A percentile compares a stretch with the other conserved stretches of the same genome.
Evolutionary conservation across 2,329 filamentous ascomycete species (phyloP).

Genomic region (Cladosporium phlei): DNA sequence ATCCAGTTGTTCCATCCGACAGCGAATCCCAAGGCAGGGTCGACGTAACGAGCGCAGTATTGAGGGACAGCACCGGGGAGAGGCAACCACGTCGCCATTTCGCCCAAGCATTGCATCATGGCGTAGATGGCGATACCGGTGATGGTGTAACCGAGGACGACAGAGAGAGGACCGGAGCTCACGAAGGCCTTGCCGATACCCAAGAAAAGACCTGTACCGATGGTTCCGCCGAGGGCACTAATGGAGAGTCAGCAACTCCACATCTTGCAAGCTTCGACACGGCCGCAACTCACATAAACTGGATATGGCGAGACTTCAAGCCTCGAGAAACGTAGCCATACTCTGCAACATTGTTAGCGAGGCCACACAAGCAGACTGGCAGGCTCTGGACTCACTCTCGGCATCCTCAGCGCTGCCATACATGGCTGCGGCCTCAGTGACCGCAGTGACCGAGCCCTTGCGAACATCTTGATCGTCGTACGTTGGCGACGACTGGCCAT

Average conservation of each 20-base stretch:
- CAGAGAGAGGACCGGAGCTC: slow-evolving; percentile 21
- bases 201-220: slow-evolving; percentile 28
- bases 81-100: slow-evolving; percentile 53
- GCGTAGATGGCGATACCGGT: slow-evolving; percentile 53
- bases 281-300: slow-evolving; percentile 13
- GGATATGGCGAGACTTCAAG: slow-evolving; percentile 22
- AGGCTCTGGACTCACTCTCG: too few relatives aligned
- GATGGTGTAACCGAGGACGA: slow-evolving; percentile 52
- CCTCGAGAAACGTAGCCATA: too few relatives aligned
- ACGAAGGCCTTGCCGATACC: slow-evolving; percentile 22
- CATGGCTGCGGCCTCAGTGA: too few relatives aligned
- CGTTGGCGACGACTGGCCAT: too few relatives aligned
- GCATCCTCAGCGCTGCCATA: too few relatives aligned
- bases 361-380: too few relatives aligned
- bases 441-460: too few relatives aligned
- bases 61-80: slow-evolving; percentile 29
- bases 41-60: too few relatives aligned
- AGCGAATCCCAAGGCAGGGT: too few relatives aligned
- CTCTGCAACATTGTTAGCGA: too few relatives aligned
- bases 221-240: slow-evolving; percentile 26
- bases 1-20: too few relatives aligned
- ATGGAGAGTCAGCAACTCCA: slow-evolving; percentile 21
- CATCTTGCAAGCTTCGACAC: neutral
- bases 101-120: slow-evolving; percentile 46
- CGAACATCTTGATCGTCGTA: too few relatives aligned